Conservation (phyloP, 106 monocot genomes). For the Dioscorea dumetorum region DNA sequence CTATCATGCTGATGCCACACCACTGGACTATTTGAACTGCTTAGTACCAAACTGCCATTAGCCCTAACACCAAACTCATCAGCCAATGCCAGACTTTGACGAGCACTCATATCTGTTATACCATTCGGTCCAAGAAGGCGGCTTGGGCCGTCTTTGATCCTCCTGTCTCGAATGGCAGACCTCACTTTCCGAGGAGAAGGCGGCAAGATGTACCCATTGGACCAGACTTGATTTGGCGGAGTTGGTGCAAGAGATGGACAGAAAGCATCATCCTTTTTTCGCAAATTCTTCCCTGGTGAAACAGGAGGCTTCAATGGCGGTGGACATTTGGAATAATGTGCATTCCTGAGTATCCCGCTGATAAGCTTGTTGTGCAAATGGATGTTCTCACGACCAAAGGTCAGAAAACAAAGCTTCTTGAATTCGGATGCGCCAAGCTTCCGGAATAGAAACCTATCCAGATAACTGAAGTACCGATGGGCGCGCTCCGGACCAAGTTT, state of each 20-base stretch:
- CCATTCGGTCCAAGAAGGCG: conserved; percentile 21
- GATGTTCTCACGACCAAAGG: conserved; percentile 36
- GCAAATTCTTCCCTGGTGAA: conserved; percentile 11
- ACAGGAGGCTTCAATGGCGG: conserved; percentile 1
- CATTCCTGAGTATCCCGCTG: conserved; percentile 38
- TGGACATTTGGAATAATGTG: conserved; percentile 21
- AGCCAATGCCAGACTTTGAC: not conserved
- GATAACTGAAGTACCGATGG: conserved; percentile 22
- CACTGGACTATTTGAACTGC: conserved; percentile 18
- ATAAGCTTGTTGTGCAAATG: conserved; percentile 42
- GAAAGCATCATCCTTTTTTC: not conserved
- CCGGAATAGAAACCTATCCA: conserved; percentile 27
- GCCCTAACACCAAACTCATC: conserved; percentile 12
- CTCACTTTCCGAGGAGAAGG: conserved; percentile 40
- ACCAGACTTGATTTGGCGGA: conserved; percentile 7
- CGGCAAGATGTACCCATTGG: conserved; percentile 35
- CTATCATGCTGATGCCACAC: conserved; percentile 18
- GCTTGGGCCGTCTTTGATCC: conserved; percentile 25
- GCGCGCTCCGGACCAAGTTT: conserved; percentile 30
- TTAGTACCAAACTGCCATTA: conserved; percentile 23
- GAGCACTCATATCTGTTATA: conserved; percentile 1
- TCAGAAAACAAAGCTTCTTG: conserved; percentile 30
- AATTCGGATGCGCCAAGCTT: conserved; percentile 40
- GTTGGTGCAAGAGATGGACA: not conserved
- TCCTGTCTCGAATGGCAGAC: conserved; percentile 25